Evolutionary conservation across 1,139 yeast genomes (phyloP), one percentile per base, ranked within the genome.

Genomic region (Geotrichum bryndzae): DNA sequence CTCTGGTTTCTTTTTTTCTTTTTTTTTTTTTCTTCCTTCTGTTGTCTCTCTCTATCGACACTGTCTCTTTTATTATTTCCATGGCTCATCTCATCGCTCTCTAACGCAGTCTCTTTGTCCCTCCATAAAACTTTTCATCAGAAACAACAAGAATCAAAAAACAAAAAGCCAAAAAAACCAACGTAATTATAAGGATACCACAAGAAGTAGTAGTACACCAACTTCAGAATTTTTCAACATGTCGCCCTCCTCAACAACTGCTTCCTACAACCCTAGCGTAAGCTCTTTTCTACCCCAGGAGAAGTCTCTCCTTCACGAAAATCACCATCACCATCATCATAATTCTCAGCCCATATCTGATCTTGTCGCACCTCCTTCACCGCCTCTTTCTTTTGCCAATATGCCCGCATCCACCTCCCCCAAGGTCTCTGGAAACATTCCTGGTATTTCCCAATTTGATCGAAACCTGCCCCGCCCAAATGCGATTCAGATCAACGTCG

Each of bases 401-500:
- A 35, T 35, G 41, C 41, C 41, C n/a, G 41, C n/a, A 13, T 35
- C 41, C 10, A 35, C 41, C 10, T 35, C 41, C 41, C 4, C 13
- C n/a, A 35, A 35, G n/a, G n/a, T 15, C n/a, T 35, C 41, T 11
- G 41, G 41, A 18, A 56, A 27, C n/a, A 41, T 62, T 15, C 63
- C 65, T 5, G 65, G 65, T 1, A 60, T 62, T 46, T 61, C 64
- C 15, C 65, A 66, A 38, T 70, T 68, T 59, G 73, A 71, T 57
- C 66, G 67, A 59, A 69, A 69, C 58, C 70, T 72, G 53, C 67
- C 72, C 51, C 70, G 74, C 62, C 81, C 81, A 0, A 80, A 79
- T 4, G 74, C 81, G 5, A 79, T 79, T 53, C 78, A 76, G 62
- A 77, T 78, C 63, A 79, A 80, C 66, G 81, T 79, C 52, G 74